A percentile compares a stretch with the other conserved stretches of the same genome.
Evolutionary conservation across 257 asterid species (phyloP).

Genomic region (Nicotiana tabacum): DNA sequence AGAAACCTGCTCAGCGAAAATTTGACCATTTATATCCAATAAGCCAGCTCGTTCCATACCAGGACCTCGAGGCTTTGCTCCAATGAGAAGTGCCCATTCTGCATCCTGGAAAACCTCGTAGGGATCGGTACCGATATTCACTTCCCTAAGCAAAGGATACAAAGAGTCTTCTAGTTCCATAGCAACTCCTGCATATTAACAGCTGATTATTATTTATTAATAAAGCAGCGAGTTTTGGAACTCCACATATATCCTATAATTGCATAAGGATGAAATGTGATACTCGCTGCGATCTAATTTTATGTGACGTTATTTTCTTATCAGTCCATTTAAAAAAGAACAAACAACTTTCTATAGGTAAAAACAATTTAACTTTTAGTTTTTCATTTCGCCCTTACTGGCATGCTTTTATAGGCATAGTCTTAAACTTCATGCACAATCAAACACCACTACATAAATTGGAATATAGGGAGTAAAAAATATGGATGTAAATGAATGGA

Average conservation of each 20-base stretch:
- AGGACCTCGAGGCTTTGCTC: conserved; percentile 99
- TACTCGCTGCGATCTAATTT: no score
- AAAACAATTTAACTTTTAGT: no score
- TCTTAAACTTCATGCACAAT: not conserved
- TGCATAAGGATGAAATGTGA: not conserved
- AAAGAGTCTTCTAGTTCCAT: conserved; percentile 98
- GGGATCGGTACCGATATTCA: conserved; percentile 85
- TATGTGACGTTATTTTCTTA: no score
- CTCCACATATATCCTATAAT: not conserved
- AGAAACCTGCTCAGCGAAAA: conserved; percentile 77
- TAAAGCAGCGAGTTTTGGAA: not conserved
- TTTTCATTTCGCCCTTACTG: no score
- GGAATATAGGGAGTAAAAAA: not conserved
- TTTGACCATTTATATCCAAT: conserved; percentile 90
- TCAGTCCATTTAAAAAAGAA: no score
- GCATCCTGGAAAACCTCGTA: conserved; percentile 92
- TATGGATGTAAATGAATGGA: not conserved
- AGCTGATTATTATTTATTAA: not conserved
- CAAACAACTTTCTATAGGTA: no score
- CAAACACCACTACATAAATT: not conserved
- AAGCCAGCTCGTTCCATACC: conserved; percentile 92
- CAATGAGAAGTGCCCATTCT: conserved; percentile 97
- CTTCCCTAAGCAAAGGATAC: conserved; percentile 92
- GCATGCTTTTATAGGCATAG: not conserved
- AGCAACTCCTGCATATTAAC: conserved; percentile 66